Base-by-base conservation (phyloP, 2,329 filamentous ascomycete species). In the Xylariaceae sp. region DNA sequence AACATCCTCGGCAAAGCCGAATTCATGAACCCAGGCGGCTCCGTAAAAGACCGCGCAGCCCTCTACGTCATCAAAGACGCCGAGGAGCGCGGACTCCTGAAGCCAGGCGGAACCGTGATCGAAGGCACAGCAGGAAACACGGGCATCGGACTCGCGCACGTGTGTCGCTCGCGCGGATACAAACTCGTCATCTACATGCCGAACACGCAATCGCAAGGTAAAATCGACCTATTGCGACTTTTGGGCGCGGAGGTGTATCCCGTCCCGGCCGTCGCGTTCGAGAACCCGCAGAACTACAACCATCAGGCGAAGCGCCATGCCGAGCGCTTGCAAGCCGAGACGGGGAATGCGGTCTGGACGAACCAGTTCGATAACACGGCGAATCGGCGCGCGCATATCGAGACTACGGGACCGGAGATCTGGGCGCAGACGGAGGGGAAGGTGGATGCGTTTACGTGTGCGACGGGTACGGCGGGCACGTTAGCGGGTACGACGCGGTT, bases 111-210 rank as follows among this genome's bases (percentile, higher is more conserved):
- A 62, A 97, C 94, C 17, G 92, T 99, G 10, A 89, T 99, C 60
- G 94, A 99, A 77, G 94, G 94, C 63, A 99, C 94, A 4, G 94
- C 94, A 0, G 94, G 94, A 56, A 99, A 97, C 80, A 99, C 94
- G 35, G 94, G 94, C 65, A 99, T 99, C 74, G 94, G 94, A 1
- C 88, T 99, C 49, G 94, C 94, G 17, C 94, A 97, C 77, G 94
- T 99, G 58, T 97, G 94, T 78, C 86, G 93, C 61, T 90, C 88
- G 44, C 88, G 88, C 69, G 94, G 93, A 47, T 97, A 99, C 82
- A 88, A 88, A 73, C 86, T 96, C 54, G 92, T 97, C 72, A 99
- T 99, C 73, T 99, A 97, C 85, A 97, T 99, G 94, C 94, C 94
- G 69, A 89, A 99, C 80, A 97, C 93, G 53, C 94, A 97, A 78